Evolutionary conservation across 257 asterid genomes (phyloP), one percentile per base, ranked within the genome.

Genomic region (Forsythia viridissima): DNA sequence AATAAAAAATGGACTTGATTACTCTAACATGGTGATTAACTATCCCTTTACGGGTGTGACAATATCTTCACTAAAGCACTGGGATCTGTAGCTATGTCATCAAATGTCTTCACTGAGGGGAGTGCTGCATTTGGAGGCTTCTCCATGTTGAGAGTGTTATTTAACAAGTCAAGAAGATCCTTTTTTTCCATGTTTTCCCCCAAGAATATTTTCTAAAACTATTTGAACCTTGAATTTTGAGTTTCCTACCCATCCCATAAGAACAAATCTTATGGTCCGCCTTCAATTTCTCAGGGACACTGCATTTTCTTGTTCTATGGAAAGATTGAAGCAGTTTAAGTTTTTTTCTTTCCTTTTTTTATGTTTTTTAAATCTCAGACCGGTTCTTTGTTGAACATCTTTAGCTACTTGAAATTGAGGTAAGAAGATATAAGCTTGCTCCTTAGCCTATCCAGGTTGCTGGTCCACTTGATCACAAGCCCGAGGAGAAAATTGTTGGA

Each of bases 401-500:
- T 61, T 78, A 36, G 74, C 52, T 73, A 72, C 73, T 41, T 68
- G 21, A 8, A 36, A 5, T 34, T 8, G 44, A 21, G 51, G 46
- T 80, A 38, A 37, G 2, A 20, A 10, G 59, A 44, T 65, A 43
- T 42, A 72, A 71, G 80, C 30, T 72, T 78, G 78, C 86, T 87
- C 96, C 96, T 92, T 90, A 87, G 92, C 93, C 51, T 77, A 80
- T 77, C 74, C 82, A 94, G 98, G 93, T 94, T 84, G 82, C 85
- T 71, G 96, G 97, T 84, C 95, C 97, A 42, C 90, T 90, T 51
- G 89, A 89, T 77, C 86, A 89, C 73, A 91, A 83, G 76, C 90
- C 95, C 44, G 93, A 86, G 46, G 95, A 92, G 75, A 87, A 86
- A 48, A 85, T 91, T 76, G 89, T 85, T 39, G 98, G 97, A 83